Evolutionary conservation across 345 rosid species (phyloP), one percentile per base, ranked within the genome.

Genomic region (Clausena lansium): DNA sequence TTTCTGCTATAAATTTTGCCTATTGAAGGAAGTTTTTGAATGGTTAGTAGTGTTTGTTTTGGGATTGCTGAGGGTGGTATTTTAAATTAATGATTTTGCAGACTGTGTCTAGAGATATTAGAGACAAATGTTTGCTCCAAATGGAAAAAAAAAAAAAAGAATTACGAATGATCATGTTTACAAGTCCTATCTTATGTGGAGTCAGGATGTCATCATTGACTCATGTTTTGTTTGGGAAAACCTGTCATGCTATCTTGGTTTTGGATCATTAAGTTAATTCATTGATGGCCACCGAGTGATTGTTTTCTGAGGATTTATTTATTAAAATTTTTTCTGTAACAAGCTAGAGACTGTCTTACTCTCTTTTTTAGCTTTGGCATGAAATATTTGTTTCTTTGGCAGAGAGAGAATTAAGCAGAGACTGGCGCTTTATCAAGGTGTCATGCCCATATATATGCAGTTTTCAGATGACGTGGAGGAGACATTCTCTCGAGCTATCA

Each of bases 361-460:
- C 50, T 74, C 47, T 45, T 2, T 20, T 70, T 70, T 38, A 25
- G 15, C 55, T 47, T 45, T 67, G 28, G 61, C 68, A 17, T 75
- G 30, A 45, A 14, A 67, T 25, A 6, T 79, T 63, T 74, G 73
- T 79, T 60, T 76, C 74, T 45, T 45, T 76, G 36, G 33, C 88
- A 96, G 99, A 78, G 91, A 86, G 75, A 91, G 97, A 83, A 92
- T 88, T 79, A 96, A 92, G 94, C 99, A 93, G 83, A 89, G 98
- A 76, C 71, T 96, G 75, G 89, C 83, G 73, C 97, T 93, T 74
- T 96, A 96, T 84, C 98, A 91, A 80, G 99, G 99, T 64, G 91
- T 91, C 80, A 83, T 85, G 87, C 98, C 99, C 65, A 87, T 93
- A 84, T 87, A 80, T 70, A 91, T 93, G 98, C 85, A 88, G 79